Conservation (phyloP, 2,329 filamentous ascomycete genomes). For the Venturia effusa region DNA sequence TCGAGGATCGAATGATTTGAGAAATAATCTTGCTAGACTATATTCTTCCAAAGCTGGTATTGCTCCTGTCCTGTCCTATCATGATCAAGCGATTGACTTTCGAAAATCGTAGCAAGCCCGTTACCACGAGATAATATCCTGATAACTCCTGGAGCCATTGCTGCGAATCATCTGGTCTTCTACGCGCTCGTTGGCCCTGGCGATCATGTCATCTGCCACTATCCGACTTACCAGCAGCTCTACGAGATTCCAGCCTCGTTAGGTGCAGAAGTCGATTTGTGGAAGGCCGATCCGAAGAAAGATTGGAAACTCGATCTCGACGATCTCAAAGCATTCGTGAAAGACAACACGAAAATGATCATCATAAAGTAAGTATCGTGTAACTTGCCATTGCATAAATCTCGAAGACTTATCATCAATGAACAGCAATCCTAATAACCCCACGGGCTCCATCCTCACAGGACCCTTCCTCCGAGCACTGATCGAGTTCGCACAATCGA, state of each 20-base stretch:
- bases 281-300: slow-evolving; percentile 56
- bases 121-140: slow-evolving; percentile 54
- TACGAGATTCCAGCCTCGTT: slow-evolving; percentile 64
- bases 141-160: slow-evolving; percentile 70
- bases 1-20: slow-evolving; percentile 52
- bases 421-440: slow-evolving; percentile 69
- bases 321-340: slow-evolving; percentile 55
- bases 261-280: slow-evolving; percentile 67
- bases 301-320: slow-evolving; percentile 57
- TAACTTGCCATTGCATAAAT: not conserved
- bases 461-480: slow-evolving; percentile 49
- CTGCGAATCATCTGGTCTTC: slow-evolving; percentile 72
- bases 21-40: slow-evolving; percentile 52
- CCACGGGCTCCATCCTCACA: slow-evolving; percentile 61
- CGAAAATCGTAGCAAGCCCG: slow-evolving; percentile 21
- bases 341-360: slow-evolving; percentile 60
- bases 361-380: slow-evolving; percentile 41
- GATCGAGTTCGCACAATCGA: slow-evolving; percentile 50
- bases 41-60: slow-evolving; percentile 45
- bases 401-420: slow-evolving; percentile 11
- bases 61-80: not conserved
- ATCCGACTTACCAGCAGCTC: slow-evolving; percentile 79
- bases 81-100: not conserved
- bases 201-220: slow-evolving; percentile 78
- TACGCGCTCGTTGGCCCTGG: slow-evolving; percentile 61